Percentiles rank a stretch among this genome's conserved stretches.
Conservation (phyloP, 805 yeast genomes). For the Saccharomycopsis capsularis region DNA sequence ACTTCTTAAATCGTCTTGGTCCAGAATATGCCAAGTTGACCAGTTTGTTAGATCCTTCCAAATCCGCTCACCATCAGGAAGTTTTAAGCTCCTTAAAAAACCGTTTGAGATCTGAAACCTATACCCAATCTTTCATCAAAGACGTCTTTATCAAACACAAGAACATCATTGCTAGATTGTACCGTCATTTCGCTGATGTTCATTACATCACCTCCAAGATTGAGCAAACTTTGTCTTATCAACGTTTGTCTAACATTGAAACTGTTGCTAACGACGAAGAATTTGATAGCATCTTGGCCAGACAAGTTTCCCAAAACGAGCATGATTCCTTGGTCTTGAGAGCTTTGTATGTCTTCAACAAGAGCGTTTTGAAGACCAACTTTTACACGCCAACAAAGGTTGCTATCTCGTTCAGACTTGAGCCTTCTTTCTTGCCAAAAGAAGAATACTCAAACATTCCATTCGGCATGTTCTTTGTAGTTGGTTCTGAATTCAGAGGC, state of each 20-base stretch:
- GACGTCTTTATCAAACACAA: conserved; percentile 67
- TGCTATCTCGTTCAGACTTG: conserved; percentile 86
- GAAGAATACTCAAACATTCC: conserved; percentile 90
- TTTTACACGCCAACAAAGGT: conserved; percentile 91
- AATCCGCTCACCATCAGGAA: conserved; percentile 63
- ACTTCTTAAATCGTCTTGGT: conserved; percentile 90
- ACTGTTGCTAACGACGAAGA: conserved; percentile 72
- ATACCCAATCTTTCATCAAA: conserved; percentile 74
- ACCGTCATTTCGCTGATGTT: conserved; percentile 83
- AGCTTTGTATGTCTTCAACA: conserved; percentile 79
- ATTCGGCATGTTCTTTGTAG: conserved; percentile 90
- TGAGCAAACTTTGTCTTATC: conserved; percentile 79
- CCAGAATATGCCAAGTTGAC: conserved; percentile 74
- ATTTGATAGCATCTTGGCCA: conserved; percentile 57
- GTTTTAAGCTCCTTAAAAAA: conserved; percentile 74
- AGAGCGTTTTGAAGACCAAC: conserved; percentile 84
- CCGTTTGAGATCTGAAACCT: conserved; percentile 88
- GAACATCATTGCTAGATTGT: conserved; percentile 71
- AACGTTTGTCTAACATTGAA: conserved; percentile 70
- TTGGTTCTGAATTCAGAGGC: conserved; percentile 95
- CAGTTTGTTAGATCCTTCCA: conserved; percentile 53
- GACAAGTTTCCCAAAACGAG: conserved; percentile 69
- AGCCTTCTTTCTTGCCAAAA: conserved; percentile 77
- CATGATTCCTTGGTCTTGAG: conserved; percentile 70
- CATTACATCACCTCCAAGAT: conserved; percentile 66